Percentiles rank a stretch among this genome's conserved stretches.
phyloP scores from a whole-genome alignment of 2,329 filamentous ascomycete genomes.

The Fusarium oxysporum region DNA sequence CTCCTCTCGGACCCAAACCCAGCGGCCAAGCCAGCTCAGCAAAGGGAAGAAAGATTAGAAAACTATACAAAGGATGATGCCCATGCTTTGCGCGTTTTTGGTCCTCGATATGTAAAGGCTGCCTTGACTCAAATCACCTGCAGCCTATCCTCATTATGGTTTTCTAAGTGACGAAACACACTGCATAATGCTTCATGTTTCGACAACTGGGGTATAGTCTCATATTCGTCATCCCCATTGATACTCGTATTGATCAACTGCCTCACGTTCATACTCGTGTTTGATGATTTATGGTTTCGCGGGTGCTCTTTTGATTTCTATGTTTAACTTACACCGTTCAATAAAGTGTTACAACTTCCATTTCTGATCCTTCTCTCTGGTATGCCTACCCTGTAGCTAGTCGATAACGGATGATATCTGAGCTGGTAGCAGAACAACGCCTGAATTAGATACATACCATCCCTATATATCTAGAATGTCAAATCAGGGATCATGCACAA shows the following conservation, averaged over 20 bases:
- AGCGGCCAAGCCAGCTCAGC: not conserved
- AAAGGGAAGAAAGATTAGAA: not conserved
- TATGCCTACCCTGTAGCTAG: not conserved
- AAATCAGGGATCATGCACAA: too few relatives aligned
- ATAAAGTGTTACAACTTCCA: not conserved
- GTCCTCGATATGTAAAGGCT: not conserved
- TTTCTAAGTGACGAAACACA: constrained; percentile 21
- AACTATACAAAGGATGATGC: not conserved
- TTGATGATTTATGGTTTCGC: not conserved
- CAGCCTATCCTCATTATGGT: not conserved
- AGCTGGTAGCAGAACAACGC: not conserved
- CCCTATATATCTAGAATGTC: not conserved
- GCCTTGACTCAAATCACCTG: constrained; percentile 6
- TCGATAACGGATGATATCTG: not conserved
- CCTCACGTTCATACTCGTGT: not conserved
- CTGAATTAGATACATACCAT: not conserved
- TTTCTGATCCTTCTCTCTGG: not conserved
- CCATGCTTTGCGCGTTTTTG: not conserved
- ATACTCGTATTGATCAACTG: not conserved
- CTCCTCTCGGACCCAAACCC: constrained; percentile 20
- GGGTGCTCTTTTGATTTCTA: not conserved
- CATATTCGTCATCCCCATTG: not conserved
- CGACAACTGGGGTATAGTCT: constrained; percentile 13
- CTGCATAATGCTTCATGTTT: constrained; percentile 36
- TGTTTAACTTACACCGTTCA: not conserved